Evolutionary conservation across 208 protist species (phyloP), one percentile per base, ranked within the genome.

Genomic region (Acanthamoeba polyphaga): DNA sequence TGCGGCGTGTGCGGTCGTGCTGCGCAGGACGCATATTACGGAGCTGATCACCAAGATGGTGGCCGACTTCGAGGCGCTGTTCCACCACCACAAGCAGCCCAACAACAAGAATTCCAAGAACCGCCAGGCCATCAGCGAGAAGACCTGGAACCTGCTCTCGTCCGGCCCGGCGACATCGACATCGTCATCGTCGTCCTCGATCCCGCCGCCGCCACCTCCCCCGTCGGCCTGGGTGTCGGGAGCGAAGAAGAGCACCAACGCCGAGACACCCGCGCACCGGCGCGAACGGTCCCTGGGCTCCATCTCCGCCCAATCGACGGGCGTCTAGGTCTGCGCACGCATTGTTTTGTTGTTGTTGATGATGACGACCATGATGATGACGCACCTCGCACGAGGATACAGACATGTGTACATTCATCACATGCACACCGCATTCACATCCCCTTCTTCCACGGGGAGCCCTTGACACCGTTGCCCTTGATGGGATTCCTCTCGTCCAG

Each of bases 11-110:
- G 53, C 15, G 38, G 38, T 38, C 1, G 38, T 38, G 38, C 38
- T 4, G 3, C 60, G 64, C 78, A 87, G 78, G 78, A 62, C 78
- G 9, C 78, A 87, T 51, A 87, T 87, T 49, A 87, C 78, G 24
- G 78, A 87, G 24, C 78, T 87, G 4, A 87, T 87, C 51, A 62
- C 78, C 6, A 3, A 62, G 27, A 87, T 87, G 78, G 78, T 87
- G 78, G 29, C 51, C 51, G n/a, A 38, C 49, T 87, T 46, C 49
- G 78, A 87, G 5, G 43, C 51, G 43, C 51, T 87, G 5, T 87
- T 87, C 49, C 78, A 87, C 43, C 22, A 62, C 64, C 29, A 70
- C 8, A 22, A 64, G 72, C 38, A 49, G 22, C 51, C 27, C 70
- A 43, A n/a, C 70, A 43, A 64, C 58, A 64, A 64, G 13, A 64